Evolutionary conservation across 148 eudicot genomes (phyloP).

Genomic region (Vaccinium vitisidaea): DNA sequence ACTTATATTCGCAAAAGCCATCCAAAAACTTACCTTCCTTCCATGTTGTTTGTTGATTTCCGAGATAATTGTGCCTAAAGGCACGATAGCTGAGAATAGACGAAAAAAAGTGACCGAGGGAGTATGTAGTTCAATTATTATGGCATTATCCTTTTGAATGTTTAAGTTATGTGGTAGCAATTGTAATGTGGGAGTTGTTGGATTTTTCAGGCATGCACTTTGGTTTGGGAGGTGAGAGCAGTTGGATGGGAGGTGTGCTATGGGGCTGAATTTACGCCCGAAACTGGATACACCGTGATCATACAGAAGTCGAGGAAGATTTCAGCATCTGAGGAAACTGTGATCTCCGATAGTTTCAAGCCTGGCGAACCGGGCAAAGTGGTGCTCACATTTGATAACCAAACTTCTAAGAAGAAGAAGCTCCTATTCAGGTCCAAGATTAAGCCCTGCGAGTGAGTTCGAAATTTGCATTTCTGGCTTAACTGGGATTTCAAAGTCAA

Average conservation of each 20-base stretch:
- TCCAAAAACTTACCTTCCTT: background rate
- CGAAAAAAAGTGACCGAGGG: too few relatives aligned
- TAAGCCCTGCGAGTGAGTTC: conserved; percentile 35
- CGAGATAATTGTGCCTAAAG: too few relatives aligned
- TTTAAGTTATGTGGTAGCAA: conserved; percentile 39
- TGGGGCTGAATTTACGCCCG: conserved; percentile 79
- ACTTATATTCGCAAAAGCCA: background rate
- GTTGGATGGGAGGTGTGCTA: conserved; percentile 91
- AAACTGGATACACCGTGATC: conserved; percentile 63
- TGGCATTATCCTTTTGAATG: background rate
- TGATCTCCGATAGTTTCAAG: conserved; percentile 62
- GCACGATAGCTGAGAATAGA: too few relatives aligned
- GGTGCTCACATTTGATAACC: conserved; percentile 79
- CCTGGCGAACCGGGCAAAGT: conserved; percentile 69
- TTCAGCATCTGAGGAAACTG: conserved; percentile 61
- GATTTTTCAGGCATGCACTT: conserved; percentile 45
- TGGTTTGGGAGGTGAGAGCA: conserved; percentile 84
- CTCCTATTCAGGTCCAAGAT: conserved; percentile 90
- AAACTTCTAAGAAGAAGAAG: conserved; percentile 71
- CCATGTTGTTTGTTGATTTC: too few relatives aligned
- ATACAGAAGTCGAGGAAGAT: conserved; percentile 85
- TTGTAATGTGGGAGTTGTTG: conserved; percentile 8
- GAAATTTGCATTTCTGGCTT: background rate
- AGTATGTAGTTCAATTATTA: too few relatives aligned
- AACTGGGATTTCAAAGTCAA: background rate